Base-by-base conservation (phyloP, 768 basidiomycete genomes). In the Leucocoprinus sp. region DNA sequence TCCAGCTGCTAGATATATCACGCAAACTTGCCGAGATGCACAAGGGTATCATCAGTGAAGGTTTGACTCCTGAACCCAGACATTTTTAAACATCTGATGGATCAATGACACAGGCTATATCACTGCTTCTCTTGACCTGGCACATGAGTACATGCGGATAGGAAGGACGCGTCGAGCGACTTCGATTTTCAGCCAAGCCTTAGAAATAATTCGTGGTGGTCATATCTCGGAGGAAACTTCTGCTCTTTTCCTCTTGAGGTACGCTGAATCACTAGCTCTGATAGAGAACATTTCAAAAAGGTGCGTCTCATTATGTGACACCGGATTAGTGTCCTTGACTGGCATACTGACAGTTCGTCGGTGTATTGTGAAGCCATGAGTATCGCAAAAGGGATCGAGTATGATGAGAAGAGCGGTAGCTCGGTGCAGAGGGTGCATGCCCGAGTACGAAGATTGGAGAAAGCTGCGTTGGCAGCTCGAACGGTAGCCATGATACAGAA, bases 81-180 rank as follows among this genome's bases (percentile, higher is more conserved):
- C 18, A 11, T 11, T 21, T n/a, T 39, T 6, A 23, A 5, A 23
- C 11, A 22, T 8, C 37, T 39, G 12, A 39, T 39, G 23, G 7
- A 22, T 9, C 22, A 33, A 8, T 43, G 42, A 31, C 37, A 19
- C 54, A 88, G 84, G 68, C 9, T 89, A 79, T 57, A 67, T 86
- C 15, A 60, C 61, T 1, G 64, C 76, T 1, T 92, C 85, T 2
- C 65, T 82, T 1, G 77, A 82, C 34, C 72, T 95, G 5, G 93
- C 85, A 0, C 72, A 79, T 45, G 89, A 93, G 58, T 92, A 93
- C 54, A 65, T 80, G 36, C 75, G 72, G 27, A 71, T 97, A 1
- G 93, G 93, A 2, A 88, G 84, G 59, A 62, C 66, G 2, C 75
- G 75, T 42, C 75, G 83, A 28, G 91, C 92, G 0, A 68, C 65